A percentile compares a stretch with the other conserved stretches of the same genome.
phyloP scores from a whole-genome alignment of 352 stramenopile species.

The Phytophthora podocarpi region DNA sequence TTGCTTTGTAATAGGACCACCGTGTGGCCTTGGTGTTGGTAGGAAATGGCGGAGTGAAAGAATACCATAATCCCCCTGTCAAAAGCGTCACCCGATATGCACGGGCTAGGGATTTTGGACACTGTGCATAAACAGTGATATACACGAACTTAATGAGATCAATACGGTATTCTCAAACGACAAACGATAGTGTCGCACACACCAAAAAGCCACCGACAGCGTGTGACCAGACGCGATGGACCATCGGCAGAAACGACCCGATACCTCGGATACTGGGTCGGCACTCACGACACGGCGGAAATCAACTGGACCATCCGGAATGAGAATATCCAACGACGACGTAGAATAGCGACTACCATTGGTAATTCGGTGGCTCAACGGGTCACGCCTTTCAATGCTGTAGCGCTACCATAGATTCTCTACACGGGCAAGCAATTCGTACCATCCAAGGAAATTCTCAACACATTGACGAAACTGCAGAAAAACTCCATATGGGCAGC shows the following conservation, averaged over 20 bases:
- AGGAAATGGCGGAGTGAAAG: too few relatives aligned
- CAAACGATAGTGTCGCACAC: too few relatives aligned
- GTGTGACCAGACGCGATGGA: too few relatives aligned
- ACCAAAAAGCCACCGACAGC: too few relatives aligned
- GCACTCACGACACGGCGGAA: background rate
- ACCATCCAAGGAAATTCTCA: background rate
- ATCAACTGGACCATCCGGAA: background rate
- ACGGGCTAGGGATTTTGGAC: too few relatives aligned
- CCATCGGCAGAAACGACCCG: background rate
- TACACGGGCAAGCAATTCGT: background rate
- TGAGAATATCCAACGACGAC: background rate
- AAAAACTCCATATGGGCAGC: background rate
- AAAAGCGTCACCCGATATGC: too few relatives aligned
- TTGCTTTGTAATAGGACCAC: too few relatives aligned
- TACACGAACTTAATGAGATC: too few relatives aligned
- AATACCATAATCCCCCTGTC: too few relatives aligned
- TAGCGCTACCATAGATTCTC: background rate
- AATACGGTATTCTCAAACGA: too few relatives aligned
- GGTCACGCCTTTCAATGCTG: background rate
- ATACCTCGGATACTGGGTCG: background rate
- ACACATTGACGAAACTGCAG: background rate
- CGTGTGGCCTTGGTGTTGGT: too few relatives aligned
- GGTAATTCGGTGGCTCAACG: background rate
- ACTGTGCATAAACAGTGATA: too few relatives aligned
- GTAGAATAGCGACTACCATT: background rate